A percentile compares a stretch with the other conserved stretches of the same genome.
These are phyloP conservation scores for Lasiodiplodia sp. DNA, from an alignment of 2,329 filamentous ascomycete species.

Conservation along the genomic window DNA sequence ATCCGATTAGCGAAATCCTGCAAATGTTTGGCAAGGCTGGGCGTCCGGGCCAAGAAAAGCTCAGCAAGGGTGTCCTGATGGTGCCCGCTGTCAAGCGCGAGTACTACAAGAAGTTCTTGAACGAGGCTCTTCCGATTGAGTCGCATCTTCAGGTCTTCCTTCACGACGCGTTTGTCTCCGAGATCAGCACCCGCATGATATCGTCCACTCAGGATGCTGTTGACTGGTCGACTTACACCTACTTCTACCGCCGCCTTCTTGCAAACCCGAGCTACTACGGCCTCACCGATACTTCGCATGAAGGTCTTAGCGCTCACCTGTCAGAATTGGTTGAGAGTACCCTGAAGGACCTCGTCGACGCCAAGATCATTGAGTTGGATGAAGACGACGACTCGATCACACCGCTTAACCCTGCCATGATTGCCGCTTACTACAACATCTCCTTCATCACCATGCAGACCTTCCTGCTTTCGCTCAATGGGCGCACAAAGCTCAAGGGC, in stretches of 20 bases:
- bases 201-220: slow-evolving; percentile 95
- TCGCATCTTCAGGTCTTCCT: slow-evolving; percentile 91
- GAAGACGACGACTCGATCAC: slow-evolving; percentile 85
- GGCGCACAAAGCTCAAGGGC: slow-evolving; percentile 92
- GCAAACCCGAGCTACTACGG: slow-evolving; percentile 98
- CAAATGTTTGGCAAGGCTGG: slow-evolving; percentile 98
- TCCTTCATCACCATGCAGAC: slow-evolving; percentile 99
- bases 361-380: slow-evolving; percentile 94
- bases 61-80: slow-evolving; percentile 93
- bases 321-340: slow-evolving; percentile 95
- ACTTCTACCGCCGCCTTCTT: slow-evolving; percentile 93
- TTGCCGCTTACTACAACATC: slow-evolving; percentile 98
- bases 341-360: slow-evolving; percentile 86
- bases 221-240: slow-evolving; percentile 98
- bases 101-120: slow-evolving; percentile 98
- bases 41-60: slow-evolving; percentile 77
- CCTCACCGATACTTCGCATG: slow-evolving; percentile 84
- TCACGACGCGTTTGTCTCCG: slow-evolving; percentile 94
- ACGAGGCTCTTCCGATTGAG: slow-evolving; percentile 94
- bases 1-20: slow-evolving; percentile 89
- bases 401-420: slow-evolving; percentile 95
- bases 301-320: slow-evolving; percentile 90
- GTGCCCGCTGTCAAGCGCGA: slow-evolving; percentile 91
- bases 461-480: slow-evolving; percentile 87
- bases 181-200: slow-evolving; percentile 96